Percentiles rank a stretch among this genome's conserved stretches.
These are phyloP conservation scores for Grigorovia yakushimaensis DNA, from an alignment of 805 yeast genomes.

Conservation along the genomic window DNA sequence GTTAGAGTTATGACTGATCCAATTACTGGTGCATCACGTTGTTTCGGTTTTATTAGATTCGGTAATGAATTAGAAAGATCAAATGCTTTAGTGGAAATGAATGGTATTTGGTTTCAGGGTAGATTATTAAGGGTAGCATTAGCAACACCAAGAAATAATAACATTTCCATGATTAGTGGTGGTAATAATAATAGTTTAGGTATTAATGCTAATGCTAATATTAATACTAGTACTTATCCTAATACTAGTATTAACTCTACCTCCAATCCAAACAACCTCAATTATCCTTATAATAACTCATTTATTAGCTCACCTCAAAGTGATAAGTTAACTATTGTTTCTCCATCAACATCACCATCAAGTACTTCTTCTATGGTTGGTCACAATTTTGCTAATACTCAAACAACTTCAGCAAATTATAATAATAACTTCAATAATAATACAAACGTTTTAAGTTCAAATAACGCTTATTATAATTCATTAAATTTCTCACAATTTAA, in stretches of 20 bases:
- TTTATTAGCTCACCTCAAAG: neutral
- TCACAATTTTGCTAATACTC: neutral
- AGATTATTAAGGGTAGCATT: constrained; percentile 67
- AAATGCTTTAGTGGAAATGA: constrained; percentile 62
- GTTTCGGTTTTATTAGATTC: constrained; percentile 75
- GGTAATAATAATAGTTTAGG: neutral
- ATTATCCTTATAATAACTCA: neutral
- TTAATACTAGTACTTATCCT: neutral
- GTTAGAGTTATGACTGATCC: constrained; percentile 85
- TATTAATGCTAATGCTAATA: too few species aligned
- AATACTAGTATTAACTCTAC: too few species aligned
- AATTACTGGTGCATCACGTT: constrained; percentile 62
- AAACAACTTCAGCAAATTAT: neutral
- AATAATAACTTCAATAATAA: neutral
- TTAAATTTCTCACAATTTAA: neutral
- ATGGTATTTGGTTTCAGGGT: constrained; percentile 73
- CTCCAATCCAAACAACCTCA: neutral
- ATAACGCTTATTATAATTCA: constrained; percentile 8
- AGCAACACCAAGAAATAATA: constrained; percentile 59
- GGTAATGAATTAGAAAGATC: constrained; percentile 60
- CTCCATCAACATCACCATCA: constrained; percentile 1
- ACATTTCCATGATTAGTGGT: neutral
- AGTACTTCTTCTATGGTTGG: neutral
- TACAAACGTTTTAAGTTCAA: constrained; percentile 2
- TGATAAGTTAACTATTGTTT: neutral